A percentile compares a stretch with the other conserved stretches of the same genome.
Evolutionary conservation across 441 rosid species (phyloP).

Genomic region (Mallotus japonicus): DNA sequence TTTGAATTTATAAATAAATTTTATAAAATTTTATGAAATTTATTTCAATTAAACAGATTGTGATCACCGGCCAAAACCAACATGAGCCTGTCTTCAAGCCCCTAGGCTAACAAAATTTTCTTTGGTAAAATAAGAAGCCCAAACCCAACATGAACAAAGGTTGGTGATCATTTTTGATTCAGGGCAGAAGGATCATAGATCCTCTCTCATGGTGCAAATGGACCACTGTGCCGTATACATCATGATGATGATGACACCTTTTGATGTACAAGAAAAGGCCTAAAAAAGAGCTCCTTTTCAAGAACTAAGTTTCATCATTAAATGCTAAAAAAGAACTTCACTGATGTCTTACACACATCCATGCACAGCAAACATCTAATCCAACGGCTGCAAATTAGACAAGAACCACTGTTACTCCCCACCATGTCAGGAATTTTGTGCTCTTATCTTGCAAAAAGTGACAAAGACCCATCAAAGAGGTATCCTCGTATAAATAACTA

Average conservation of each 20-base stretch:
- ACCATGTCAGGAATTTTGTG: slow-evolving; percentile 21
- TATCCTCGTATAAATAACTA: slow-evolving; percentile 23
- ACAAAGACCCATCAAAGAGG: slow-evolving; percentile 17
- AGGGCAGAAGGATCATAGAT: no score
- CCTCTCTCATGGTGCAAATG: no score
- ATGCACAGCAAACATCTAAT: not conserved
- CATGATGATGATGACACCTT: not conserved
- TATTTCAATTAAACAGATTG: no score
- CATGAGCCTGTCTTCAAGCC: no score
- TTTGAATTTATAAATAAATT: no score
- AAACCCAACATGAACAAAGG: no score
- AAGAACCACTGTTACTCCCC: not conserved
- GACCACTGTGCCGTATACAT: no score
- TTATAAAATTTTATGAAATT: no score
- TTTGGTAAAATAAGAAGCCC: no score
- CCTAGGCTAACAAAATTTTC: no score
- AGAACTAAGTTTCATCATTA: slow-evolving; percentile 4
- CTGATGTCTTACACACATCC: not conserved
- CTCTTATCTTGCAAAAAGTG: not conserved
- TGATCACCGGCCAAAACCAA: no score
- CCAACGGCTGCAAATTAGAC: slow-evolving; percentile 5
- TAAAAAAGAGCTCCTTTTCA: not conserved
- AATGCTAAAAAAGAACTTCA: not conserved
- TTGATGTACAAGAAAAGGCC: not conserved
- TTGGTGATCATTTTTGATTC: no score